These are phyloP conservation scores for Arachis stenosperma DNA, from an alignment of 306 rosid genomes.

Conservation along the genomic window DNA sequence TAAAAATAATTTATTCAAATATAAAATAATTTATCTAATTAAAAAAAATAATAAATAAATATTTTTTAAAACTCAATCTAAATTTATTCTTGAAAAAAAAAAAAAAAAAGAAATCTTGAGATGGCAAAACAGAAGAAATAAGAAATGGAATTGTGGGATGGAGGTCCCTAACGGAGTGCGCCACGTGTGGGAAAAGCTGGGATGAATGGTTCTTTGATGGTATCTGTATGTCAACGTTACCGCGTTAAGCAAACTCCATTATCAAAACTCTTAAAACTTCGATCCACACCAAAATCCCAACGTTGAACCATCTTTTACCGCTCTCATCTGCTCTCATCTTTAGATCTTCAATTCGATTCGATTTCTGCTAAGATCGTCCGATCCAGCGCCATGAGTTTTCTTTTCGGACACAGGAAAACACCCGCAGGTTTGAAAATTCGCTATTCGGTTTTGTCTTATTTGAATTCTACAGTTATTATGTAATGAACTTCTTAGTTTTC, in stretches of 20 bases:
- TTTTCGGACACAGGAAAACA: conserved; percentile 92
- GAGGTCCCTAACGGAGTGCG: conserved; percentile 25
- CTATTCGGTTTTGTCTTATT: conserved; percentile 25
- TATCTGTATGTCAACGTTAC: conserved; percentile 43
- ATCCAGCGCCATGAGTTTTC: conserved; percentile 74
- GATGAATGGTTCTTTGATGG: conserved; percentile 31
- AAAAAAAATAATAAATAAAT: no score
- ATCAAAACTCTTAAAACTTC: conserved; percentile 10
- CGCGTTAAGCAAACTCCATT: conserved; percentile 51
- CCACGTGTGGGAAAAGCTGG: conserved; percentile 44
- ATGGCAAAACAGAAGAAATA: no score
- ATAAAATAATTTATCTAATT: no score
- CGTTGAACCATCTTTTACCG: conserved; percentile 12
- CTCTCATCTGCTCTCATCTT: not conserved
- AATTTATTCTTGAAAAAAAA: no score
- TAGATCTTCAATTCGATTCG: conserved; percentile 18
- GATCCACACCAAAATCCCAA: not conserved
- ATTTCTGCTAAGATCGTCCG: not conserved
- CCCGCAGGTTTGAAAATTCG: conserved; percentile 71
- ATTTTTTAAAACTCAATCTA: no score
- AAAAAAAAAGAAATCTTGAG: no score
- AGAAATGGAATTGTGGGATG: not conserved
- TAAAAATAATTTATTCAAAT: no score
- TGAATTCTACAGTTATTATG: not conserved
- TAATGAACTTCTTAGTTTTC: not conserved